Conservation (phyloP, 2,329 filamentous ascomycete genomes). For the Lecanicillium sp. region DNA sequence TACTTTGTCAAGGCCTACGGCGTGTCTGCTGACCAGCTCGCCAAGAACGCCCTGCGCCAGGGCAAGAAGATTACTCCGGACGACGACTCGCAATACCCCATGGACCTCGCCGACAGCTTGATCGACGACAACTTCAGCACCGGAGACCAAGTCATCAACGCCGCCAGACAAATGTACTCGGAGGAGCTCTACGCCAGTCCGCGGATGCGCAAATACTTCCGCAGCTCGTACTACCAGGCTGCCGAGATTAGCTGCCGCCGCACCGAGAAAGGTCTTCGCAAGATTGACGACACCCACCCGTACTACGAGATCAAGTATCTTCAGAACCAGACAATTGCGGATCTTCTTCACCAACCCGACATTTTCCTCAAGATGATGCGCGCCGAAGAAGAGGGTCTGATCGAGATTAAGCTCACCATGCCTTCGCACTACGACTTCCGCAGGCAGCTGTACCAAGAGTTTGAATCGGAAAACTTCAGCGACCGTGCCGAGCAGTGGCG, state of each 20-base stretch:
- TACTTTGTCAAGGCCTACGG: conserved; percentile 83
- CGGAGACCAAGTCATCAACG: conserved; percentile 66
- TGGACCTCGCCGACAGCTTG: conserved; percentile 79
- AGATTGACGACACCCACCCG: conserved; percentile 90
- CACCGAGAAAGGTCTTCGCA: conserved; percentile 88
- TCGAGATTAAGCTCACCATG: conserved; percentile 77
- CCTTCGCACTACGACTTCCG: conserved; percentile 71
- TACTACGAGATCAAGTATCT: conserved; percentile 99
- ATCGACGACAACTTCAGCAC: conserved; percentile 69
- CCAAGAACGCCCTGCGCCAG: conserved; percentile 74
- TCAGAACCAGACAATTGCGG: conserved; percentile 76
- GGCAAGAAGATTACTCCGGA: conserved; percentile 78
- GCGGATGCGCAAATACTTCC: conserved; percentile 80
- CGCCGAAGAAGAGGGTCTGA: conserved; percentile 86
- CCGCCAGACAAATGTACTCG: conserved; percentile 80
- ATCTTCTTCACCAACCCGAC: conserved; percentile 78
- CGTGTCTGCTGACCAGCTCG: conserved; percentile 81
- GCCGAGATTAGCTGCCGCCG: conserved; percentile 81
- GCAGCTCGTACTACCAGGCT: conserved; percentile 74
- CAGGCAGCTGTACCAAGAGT: conserved; percentile 70
- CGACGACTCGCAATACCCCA: conserved; percentile 71
- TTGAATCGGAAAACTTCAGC: conserved; percentile 92
- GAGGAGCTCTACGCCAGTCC: conserved; percentile 88
- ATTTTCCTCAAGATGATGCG: conserved; percentile 96
- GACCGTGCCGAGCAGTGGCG: conserved; percentile 96